A percentile compares a stretch with the other conserved stretches of the same genome.
These are phyloP conservation scores for Pseudogymnoascus destructans DNA, from an alignment of 2,329 filamentous ascomycete species.

Conservation along the genomic window DNA sequence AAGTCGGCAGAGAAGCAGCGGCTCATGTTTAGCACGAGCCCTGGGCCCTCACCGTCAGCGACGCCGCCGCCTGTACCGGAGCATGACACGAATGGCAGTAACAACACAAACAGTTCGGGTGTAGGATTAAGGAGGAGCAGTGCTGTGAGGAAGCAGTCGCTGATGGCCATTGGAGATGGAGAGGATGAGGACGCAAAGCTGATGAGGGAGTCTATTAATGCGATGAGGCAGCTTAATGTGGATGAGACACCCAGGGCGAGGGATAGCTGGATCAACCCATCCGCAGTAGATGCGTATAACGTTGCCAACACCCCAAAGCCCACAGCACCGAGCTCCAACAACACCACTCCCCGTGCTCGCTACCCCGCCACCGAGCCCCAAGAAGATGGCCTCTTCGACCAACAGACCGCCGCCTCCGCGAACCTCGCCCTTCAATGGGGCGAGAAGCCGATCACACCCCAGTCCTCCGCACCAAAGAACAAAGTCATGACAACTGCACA, in stretches of 20 bases:
- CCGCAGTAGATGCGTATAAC: slow-evolving; percentile 15
- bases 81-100: slow-evolving; percentile 12
- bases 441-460: slow-evolving; percentile 16
- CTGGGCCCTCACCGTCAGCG: not conserved
- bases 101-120: slow-evolving; percentile 13
- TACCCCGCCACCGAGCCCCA: not conserved
- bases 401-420: slow-evolving; percentile 20
- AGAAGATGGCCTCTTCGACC: slow-evolving; percentile 24
- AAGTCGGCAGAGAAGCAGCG: slow-evolving; percentile 24
- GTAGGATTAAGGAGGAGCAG: slow-evolving; percentile 23
- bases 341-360: not conserved
- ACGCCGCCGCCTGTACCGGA: slow-evolving; percentile 17
- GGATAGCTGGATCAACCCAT: slow-evolving; percentile 20
- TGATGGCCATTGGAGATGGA: slow-evolving; percentile 19
- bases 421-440: slow-evolving; percentile 22
- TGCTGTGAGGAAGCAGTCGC: slow-evolving; percentile 21
- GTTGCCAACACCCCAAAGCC: slow-evolving; percentile 2
- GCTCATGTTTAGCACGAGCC: slow-evolving; percentile 20
- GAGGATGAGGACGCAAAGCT: slow-evolving; percentile 25
- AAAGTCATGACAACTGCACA: slow-evolving; percentile 86
- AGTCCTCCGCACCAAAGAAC: slow-evolving; percentile 32
- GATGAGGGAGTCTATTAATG: slow-evolving; percentile 23
- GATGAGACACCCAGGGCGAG: slow-evolving; percentile 16
- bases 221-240: slow-evolving; percentile 19
- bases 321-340: not conserved